phyloP scores from a whole-genome alignment of 2,329 filamentous ascomycete genomes.

The Xylaria multiplex region DNA sequence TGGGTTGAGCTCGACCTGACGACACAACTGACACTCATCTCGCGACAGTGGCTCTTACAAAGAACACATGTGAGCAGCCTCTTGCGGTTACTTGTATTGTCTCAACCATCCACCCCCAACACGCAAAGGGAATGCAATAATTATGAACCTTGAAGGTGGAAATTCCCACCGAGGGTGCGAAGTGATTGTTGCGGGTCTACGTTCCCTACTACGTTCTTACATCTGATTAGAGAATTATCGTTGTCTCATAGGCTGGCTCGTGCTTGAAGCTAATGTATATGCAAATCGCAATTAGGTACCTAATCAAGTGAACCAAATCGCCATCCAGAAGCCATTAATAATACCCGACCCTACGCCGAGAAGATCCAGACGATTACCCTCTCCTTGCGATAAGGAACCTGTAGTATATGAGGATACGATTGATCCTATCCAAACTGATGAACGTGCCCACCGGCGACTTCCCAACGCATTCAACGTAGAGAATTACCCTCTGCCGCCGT shows the following conservation, averaged over 20 bases:
- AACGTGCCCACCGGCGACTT: conserved; percentile 44
- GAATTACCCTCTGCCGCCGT: conserved; percentile 38
- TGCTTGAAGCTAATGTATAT: conserved; percentile 40
- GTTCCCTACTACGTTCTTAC: neutral
- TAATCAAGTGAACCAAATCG: conserved; percentile 26
- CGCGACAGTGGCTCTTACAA: conserved; percentile 53
- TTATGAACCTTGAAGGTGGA: conserved; percentile 1
- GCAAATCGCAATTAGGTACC: conserved; percentile 33
- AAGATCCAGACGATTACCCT: conserved; percentile 49
- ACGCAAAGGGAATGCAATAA: neutral
- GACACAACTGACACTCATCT: conserved; percentile 53
- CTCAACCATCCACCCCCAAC: neutral
- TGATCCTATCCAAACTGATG: conserved; percentile 41
- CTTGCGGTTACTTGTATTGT: conserved; percentile 24
- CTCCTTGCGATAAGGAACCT: conserved; percentile 35
- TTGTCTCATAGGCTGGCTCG: conserved; percentile 5
- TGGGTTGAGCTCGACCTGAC: conserved; percentile 53
- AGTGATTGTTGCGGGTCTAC: neutral
- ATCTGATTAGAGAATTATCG: neutral
- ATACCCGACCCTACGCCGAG: conserved; percentile 50
- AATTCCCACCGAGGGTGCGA: neutral
- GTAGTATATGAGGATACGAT: conserved; percentile 31
- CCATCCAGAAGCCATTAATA: conserved; percentile 44
- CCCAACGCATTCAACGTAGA: conserved; percentile 43
- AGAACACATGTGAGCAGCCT: conserved; percentile 48